Base-by-base conservation (phyloP, 1,139 yeast genomes). In the Pichia sp. region DNA sequence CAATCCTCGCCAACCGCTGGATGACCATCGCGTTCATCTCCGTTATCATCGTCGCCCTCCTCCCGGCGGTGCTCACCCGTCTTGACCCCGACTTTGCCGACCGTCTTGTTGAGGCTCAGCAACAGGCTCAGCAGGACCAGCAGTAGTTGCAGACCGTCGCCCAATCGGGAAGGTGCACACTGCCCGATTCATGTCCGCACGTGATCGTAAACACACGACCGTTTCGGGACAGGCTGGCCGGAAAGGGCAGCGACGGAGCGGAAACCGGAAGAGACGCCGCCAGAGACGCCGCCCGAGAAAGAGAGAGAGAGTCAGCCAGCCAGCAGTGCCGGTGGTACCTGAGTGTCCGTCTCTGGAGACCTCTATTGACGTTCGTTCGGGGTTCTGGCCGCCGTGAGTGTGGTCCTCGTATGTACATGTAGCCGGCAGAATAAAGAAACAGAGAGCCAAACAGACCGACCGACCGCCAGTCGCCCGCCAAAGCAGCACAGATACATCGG, bases 51-150 rank as follows among this genome's bases (percentile, higher is more conserved):
- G 29, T 63, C 45, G 47, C 59, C 2, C 30, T 59, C 27, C 48
- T 65, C 45, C 71, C 71, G 2, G 46, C 58, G 7, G 53, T 68
- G 3, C 49, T 67, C 20, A 55, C 62, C 5, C 45, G 49, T 30
- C 20, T 67, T 7, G 70, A 67, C 43, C 70, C 71, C 0, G 61
- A 56, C 1, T 64, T 65, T 48, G 62, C 58, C 16, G 67, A 66
- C 16, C 51, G 67, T n/a, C 58, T 61, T n/a, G 56, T 62, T 16
- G 40, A 36, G 44, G 65, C 62, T 6, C 64, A 60, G 48, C 53
- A 58, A 53, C 54, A 51, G 17, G 54, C 43, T 9, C 45, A 58
- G 54, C 55, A 20, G 24, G 24, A 20, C 24, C 20, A 46, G 33
- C 17, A 45, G 30, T n/a, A 30, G 46, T 12, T 24, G 5, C 10